Evolutionary conservation across 108 stramenopile genomes (phyloP).

Genomic region (Schizochytrium sp.): DNA sequence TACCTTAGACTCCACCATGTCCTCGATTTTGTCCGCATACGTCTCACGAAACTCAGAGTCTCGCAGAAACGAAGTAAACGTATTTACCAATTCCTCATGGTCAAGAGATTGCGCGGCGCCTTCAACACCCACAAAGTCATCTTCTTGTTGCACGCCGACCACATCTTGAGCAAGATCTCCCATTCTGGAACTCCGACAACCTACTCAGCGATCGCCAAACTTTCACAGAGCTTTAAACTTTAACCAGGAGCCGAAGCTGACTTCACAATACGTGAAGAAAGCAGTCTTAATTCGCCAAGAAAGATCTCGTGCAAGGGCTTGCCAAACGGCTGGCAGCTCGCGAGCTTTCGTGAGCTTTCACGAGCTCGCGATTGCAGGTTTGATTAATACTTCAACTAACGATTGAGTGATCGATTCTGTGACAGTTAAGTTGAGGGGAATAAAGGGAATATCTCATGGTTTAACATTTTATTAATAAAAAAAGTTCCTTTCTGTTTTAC

Average conservation of each 20-base stretch:
- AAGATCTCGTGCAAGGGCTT: too few species aligned
- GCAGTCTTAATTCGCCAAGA: too few species aligned
- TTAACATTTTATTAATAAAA: neutral
- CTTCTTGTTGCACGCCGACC: neutral
- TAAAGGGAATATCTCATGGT: neutral
- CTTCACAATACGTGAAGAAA: too few species aligned
- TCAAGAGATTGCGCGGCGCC: neutral
- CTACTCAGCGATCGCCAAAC: too few species aligned
- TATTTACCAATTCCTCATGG: conserved; percentile 44
- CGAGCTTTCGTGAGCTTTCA: neutral
- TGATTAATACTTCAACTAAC: neutral
- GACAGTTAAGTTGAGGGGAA: conserved; percentile 14
- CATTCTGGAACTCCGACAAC: neutral
- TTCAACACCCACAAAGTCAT: conserved; percentile 5
- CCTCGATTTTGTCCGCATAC: conserved; percentile 31
- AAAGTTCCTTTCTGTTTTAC: neutral
- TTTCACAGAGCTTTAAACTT: too few species aligned
- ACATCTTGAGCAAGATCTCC: neutral
- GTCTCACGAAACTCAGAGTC: conserved; percentile 23
- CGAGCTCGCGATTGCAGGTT: neutral
- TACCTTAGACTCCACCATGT: conserved; percentile 28
- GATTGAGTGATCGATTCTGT: too few species aligned
- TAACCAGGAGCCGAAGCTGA: too few species aligned
- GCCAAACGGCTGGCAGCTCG: too few species aligned
- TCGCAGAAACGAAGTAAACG: neutral